A percentile compares a stretch with the other conserved stretches of the same genome.
These are phyloP conservation scores for Globisporangium acanthophoron DNA, from an alignment of 352 stramenopile genomes.

Conservation along the genomic window DNA sequence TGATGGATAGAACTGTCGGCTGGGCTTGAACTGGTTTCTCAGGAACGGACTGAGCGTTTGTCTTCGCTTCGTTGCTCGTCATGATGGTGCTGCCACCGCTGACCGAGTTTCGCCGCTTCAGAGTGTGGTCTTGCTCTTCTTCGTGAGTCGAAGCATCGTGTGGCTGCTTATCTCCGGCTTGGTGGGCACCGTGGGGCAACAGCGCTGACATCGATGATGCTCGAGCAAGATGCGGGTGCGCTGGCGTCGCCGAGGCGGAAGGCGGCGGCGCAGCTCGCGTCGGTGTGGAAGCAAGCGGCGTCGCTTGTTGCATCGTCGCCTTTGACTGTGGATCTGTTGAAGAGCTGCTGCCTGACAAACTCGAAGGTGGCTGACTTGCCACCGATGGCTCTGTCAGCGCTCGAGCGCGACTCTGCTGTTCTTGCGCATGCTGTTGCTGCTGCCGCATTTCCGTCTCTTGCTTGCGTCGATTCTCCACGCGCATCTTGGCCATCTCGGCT, in stretches of 20 bases:
- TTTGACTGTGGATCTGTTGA: neutral
- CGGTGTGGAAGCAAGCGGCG: neutral
- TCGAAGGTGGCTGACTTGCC: neutral
- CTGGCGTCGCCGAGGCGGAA: neutral
- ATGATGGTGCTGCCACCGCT: neutral
- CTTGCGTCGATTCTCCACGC: conserved; percentile 58
- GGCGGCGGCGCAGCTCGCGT: too few species aligned
- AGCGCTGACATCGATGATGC: conserved; percentile 5
- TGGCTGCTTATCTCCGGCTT: neutral
- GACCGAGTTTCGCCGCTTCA: conserved; percentile 4
- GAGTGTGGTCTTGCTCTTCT: neutral
- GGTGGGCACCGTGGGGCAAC: neutral
- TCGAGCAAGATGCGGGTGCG: conserved; percentile 3
- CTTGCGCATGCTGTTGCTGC: conserved; percentile 12
- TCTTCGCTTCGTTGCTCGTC: conserved; percentile 3
- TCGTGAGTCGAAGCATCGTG: neutral
- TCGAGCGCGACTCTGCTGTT: neutral
- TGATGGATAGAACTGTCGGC: neutral
- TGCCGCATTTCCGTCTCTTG: conserved; percentile 40
- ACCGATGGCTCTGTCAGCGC: neutral
- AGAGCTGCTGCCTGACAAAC: neutral
- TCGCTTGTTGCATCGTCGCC: too few species aligned
- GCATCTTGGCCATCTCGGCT: conserved; percentile 61
- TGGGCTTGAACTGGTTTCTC: neutral
- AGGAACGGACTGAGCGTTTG: neutral